Base-by-base conservation (phyloP, 345 rosid species). In the Eucalyptus paniculata region DNA sequence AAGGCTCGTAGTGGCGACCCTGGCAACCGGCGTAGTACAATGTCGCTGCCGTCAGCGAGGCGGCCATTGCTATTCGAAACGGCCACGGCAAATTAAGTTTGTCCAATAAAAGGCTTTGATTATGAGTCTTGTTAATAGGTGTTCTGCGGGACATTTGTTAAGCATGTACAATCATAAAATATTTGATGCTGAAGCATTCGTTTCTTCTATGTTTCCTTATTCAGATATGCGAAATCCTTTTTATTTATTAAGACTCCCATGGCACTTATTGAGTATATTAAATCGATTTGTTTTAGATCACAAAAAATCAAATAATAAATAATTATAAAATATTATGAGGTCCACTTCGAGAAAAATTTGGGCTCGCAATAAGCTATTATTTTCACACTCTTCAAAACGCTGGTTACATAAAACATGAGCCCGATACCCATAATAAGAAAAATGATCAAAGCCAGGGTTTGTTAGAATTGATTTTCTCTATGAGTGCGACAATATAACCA, bases 281-380 rank as follows among this genome's bases (percentile, higher is more conserved):
- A 23, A 56, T 24, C 2, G 6, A 0, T 56, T 53, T 53, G 0
- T 53, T 53, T 53, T 19, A 0, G 0, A 19, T 19, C 1, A 19
- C 2, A 53, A 53, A 51, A 53, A 19, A 53, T 53, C 10, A 1
- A 53, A 53, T 19, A 19, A 53, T 1, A 53, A 53, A 53, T 53
- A 18, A 53, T 53, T 53, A 53, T 53, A 53, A 53, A 53, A 53
- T 53, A 19, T 53, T 53, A 53, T 1, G 24, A 53, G 9, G 1
- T 18, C 56, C 0, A 56, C 1, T 23, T 0, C 12, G 0, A 0
- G 13, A 23, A 53, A 0, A 53, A 19, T 53, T 7, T 53, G 2
- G 10, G 2, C 56, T 18, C 1, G 0, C 24, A 19, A 7, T 53
- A 19, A 53, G 24, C 24, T 53, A 53, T 53, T 53, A 53, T 53